Evolutionary conservation across 1,284 basidiomycete genomes (phyloP), one percentile per base, ranked within the genome.

Genomic region (Leccinum pachyderme): DNA sequence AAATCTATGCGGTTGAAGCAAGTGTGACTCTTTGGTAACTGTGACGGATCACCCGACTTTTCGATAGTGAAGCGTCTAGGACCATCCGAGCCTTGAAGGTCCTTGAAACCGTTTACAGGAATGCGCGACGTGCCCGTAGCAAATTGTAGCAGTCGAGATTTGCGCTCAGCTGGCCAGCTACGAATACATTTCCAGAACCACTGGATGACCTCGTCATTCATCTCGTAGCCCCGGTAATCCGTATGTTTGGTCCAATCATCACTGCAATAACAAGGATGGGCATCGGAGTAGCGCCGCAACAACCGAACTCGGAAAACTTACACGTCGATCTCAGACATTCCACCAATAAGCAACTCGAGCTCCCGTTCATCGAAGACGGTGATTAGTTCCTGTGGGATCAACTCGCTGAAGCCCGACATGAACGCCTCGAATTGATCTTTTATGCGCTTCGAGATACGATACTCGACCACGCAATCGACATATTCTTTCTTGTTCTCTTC

Each of bases 151-250:
- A 95, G 75, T 44, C 93, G 87, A 13, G 89, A 91, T 76, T 95
- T 95, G 73, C 92, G 87, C 77, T 96, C 94, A 0, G 93, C 85
- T 2, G 94, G 93, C 94, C 94, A 97, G 57, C 85, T 83, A 58
- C 89, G 85, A 43, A 97, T 89, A 65, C 91, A 93, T 75, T 95
- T 90, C 94, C 94, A 97, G 86, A 97, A 97, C 94, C 94, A 97
- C 68, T 95, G 91, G 59, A 97, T 93, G 47, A 97, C 94, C 64
- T 92, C 87, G 66, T 93, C 91, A 56, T 82, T 84, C 71, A 84
- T 80, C 69, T 85, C 84, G 63, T 88, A 87, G 18, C 81, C 85
- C 59, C 85, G 81, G 69, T 87, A 89, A 63, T 89, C 87, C 18
- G 86, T 89, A 67, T 85, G 87, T 68, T 88, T 89, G 53, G 82